Conservation (phyloP, 106 monocot species). For the Posidonia australis region DNA sequence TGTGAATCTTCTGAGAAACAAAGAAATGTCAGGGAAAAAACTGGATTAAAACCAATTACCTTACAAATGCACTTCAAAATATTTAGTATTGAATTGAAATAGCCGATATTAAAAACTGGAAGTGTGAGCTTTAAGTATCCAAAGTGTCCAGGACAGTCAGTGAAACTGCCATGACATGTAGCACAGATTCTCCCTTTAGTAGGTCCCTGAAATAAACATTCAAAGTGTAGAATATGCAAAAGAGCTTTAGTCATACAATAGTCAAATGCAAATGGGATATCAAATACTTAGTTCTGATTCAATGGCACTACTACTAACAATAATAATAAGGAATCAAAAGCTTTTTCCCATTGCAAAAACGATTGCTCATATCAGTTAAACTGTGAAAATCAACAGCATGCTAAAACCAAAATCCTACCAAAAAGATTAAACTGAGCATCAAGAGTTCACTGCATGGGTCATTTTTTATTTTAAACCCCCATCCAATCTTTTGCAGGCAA, state of each 20-base stretch:
- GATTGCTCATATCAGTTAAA: too few relatives aligned
- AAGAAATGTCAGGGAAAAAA: not conserved
- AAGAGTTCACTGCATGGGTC: too few relatives aligned
- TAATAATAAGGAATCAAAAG: too few relatives aligned
- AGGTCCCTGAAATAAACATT: constrained; percentile 53
- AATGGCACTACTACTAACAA: too few relatives aligned
- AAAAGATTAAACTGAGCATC: too few relatives aligned
- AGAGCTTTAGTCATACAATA: not conserved
- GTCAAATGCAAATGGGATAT: not conserved
- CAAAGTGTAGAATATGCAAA: not conserved
- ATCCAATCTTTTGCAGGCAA: too few relatives aligned
- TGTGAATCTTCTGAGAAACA: not conserved
- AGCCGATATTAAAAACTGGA: constrained; percentile 90
- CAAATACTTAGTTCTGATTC: too few relatives aligned
- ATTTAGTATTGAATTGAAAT: constrained; percentile 63
- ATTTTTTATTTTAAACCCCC: too few relatives aligned
- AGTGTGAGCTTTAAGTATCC: constrained; percentile 78
- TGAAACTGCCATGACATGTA: constrained; percentile 70
- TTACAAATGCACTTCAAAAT: constrained; percentile 96
- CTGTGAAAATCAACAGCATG: too few relatives aligned
- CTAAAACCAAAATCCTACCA: too few relatives aligned
- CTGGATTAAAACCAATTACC: constrained; percentile 28
- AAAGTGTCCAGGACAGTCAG: constrained; percentile 89
- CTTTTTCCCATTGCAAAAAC: too few relatives aligned
- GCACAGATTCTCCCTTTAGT: constrained; percentile 43